Evolutionary conservation across 805 yeast species (phyloP).

Genomic region (Monosporozyma unispora): DNA sequence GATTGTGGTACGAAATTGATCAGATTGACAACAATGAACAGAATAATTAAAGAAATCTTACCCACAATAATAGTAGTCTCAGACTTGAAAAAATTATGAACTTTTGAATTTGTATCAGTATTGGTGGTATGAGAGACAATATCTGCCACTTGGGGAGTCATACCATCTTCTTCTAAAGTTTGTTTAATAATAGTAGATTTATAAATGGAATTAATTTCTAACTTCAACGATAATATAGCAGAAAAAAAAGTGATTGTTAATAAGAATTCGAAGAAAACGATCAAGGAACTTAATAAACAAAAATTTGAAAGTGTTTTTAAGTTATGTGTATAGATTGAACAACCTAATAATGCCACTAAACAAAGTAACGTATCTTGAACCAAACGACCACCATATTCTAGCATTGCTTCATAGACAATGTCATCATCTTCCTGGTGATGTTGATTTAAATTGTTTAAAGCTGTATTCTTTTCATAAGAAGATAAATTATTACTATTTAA

Average conservation of each 20-base stretch:
- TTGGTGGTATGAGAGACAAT: conserved; percentile 40
- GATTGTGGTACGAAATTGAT: conserved; percentile 45
- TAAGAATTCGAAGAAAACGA: conserved; percentile 60
- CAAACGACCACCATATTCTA: conserved; percentile 30
- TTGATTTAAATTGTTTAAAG: conserved; percentile 22
- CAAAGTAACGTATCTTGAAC: conserved; percentile 72
- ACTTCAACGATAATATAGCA: conserved; percentile 75
- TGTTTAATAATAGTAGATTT: conserved; percentile 67
- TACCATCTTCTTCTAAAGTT: conserved; percentile 89
- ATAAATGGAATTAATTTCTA: conserved; percentile 81
- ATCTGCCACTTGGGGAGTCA: conserved; percentile 63
- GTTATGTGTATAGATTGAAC: conserved; percentile 53
- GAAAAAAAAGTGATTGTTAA: conserved; percentile 74
- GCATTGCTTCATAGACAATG: conserved; percentile 30
- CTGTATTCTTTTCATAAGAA: conserved; percentile 27
- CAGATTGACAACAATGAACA: conserved; percentile 54
- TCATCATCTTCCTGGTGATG: not conserved
- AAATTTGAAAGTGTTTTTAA: conserved; percentile 73
- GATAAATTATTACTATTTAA: conserved; percentile 38
- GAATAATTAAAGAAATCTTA: conserved; percentile 51
- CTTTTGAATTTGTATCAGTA: conserved; percentile 2
- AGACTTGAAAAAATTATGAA: conserved; percentile 18
- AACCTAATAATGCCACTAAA: conserved; percentile 58
- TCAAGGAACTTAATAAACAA: conserved; percentile 62
- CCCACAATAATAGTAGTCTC: conserved; percentile 42